Base-by-base conservation (phyloP, 1,284 basidiomycete species). In the Rhodotorula sp. region DNA sequence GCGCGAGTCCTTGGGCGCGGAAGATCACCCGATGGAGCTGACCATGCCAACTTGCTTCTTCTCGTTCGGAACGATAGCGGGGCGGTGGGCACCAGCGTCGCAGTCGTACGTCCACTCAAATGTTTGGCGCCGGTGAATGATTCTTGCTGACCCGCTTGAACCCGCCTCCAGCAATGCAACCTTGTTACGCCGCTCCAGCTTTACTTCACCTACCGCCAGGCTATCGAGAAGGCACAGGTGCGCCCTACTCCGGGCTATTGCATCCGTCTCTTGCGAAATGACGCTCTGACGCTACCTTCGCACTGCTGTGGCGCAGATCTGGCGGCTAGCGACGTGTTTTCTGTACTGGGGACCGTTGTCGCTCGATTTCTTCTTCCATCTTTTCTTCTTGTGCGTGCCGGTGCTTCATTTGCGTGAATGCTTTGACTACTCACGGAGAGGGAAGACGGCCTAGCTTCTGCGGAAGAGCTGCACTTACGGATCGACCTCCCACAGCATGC, bases 291-390 rank as follows among this genome's bases (percentile, higher is more conserved):
- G n/a, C 6, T 24, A 10, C 22, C 7, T 20, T n/a, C 6, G 17
- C 34, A 13, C 34, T 24, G 29, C 6, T 4, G 32, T 74, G 39
- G 15, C 24, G 19, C 76, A 97, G 90, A 84, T 89, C 72, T 98
- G 94, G 94, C 86, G 95, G 39, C 85, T 89, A 54, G 80, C 90
- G 62, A 96, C 94, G 34, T 94, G 90, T 13, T 98, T 98, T 84
- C 88, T 95, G 78, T 99, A 95, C 82, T 99, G 98, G 81, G 95
- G 95, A 17, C 86, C 89, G 0, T 86, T 98, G 75, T 91, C 90
- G 3, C 82, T 98, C n/a, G 94, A 98, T 79, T 92, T 97, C 73
- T 85, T 95, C 67, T 96, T 99, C 81, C 94, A 98, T 80, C 84
- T 99, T 67, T 96, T 97, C 85, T 98, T 98, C 85, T 94, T 97